Evolutionary conservation across 768 basidiomycete species (phyloP), one percentile per base, ranked within the genome.

Genomic region (Boletus tomentosulus): DNA sequence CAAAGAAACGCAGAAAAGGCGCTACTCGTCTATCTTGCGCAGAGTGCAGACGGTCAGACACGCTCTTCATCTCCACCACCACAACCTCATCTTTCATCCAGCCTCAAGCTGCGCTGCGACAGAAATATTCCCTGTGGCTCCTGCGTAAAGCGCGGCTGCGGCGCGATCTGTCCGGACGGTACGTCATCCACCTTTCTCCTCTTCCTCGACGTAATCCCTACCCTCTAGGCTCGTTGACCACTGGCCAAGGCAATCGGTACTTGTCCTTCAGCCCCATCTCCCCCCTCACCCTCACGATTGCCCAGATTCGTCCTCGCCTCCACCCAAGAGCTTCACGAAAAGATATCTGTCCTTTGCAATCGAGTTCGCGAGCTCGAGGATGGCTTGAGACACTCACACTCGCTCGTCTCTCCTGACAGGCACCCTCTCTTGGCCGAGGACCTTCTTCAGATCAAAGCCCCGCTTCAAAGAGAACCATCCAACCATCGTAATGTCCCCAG

Each of bases 91-190:
- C 10, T 44, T 27, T 25, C 35, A 0, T 10, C n/a, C 27, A 70
- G 69, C 50, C 50, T 70, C 47, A 70, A 70, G 58, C 56, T 70
- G 37, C 70, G 69, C 6, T 92, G 89, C 69, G 88, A 91, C 74
- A 79, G 89, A 61, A 77, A 77, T 28, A 76, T 89, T 60, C 89
- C 89, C 10, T 91, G 89, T 62, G 80, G 85, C 58, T 89, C 87
- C 1, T 91, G 89, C 62, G 80, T 89, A 22, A 92, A 91, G 70
- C 79, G 86, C 57, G 87, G 86, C 12, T 88, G 86, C 62, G 85
- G 83, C 47, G 84, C 87, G 52, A 90, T 92, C 57, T 92, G 89
- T 67, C 89, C 89, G 47, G 89, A 91, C 66, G 72, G 85, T 85
- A 66, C 54, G 80, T 73, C 57, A 54, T 56, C 45, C 43, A 48